A percentile compares a stretch with the other conserved stretches of the same genome.
Conservation (phyloP, 129 eudicot species). For the Flaveria ramosissima region DNA sequence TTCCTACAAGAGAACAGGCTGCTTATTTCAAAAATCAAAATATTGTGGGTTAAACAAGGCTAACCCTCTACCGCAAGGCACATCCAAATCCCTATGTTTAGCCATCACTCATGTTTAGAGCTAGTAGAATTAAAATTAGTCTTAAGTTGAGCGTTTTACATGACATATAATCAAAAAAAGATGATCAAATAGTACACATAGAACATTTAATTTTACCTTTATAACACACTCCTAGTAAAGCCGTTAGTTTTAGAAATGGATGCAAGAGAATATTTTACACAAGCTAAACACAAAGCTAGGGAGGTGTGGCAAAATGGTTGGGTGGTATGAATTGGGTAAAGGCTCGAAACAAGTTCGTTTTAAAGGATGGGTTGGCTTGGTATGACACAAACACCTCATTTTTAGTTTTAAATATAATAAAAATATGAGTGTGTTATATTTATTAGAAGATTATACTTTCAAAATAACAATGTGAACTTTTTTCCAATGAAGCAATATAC, state of each 20-base stretch:
- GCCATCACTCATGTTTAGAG: too few species aligned
- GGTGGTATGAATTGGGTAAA: not conserved
- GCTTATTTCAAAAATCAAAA: not conserved
- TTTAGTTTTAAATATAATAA: not conserved
- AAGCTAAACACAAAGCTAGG: not conserved
- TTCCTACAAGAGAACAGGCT: constrained; percentile 2
- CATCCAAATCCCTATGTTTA: not conserved
- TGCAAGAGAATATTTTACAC: not conserved
- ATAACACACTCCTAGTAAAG: constrained; percentile 11
- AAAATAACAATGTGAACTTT: not conserved
- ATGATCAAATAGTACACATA: not conserved
- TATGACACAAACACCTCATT: not conserved
- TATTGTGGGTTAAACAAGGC: constrained; percentile 13
- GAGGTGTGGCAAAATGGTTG: not conserved
- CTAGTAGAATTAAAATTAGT: too few species aligned
- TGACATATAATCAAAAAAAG: not conserved
- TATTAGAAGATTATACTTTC: not conserved
- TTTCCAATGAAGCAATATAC: not conserved
- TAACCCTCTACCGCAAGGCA: not conserved
- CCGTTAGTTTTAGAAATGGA: not conserved
- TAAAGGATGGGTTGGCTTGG: not conserved
- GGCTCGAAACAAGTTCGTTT: not conserved
- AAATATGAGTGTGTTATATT: not conserved
- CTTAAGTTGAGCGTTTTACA: not conserved
- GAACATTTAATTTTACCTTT: not conserved